Conservation (phyloP, 2,329 filamentous ascomycete species). For the Fusarium staphyleae region DNA sequence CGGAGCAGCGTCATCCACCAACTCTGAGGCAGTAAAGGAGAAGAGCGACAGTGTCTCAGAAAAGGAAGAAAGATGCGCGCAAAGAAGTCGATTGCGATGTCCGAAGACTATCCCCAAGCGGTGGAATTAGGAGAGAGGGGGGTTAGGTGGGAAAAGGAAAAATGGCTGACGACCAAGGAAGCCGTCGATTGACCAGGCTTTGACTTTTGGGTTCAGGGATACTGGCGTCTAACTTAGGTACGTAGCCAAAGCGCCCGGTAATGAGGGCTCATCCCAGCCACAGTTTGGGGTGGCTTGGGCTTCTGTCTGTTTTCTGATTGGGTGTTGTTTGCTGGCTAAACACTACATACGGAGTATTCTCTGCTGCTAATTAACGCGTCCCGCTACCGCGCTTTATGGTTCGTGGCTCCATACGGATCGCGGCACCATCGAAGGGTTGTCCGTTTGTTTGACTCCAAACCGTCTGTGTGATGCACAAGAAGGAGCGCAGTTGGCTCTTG, state of each 20-base stretch:
- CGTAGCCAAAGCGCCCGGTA: constrained; percentile 21
- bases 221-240: constrained; percentile 14
- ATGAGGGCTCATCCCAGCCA: constrained; percentile 32
- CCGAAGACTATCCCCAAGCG: constrained; percentile 29
- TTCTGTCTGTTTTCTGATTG: constrained; percentile 21
- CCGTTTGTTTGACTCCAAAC: constrained; percentile 11
- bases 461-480: background rate
- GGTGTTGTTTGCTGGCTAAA: constrained; percentile 14
- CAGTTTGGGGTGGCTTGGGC: constrained; percentile 28
- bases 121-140: constrained; percentile 26
- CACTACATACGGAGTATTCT: constrained; percentile 21
- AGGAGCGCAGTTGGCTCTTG: no score
- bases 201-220: constrained; percentile 42
- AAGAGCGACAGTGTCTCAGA: constrained; percentile 19
- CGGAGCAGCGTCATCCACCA: constrained; percentile 38
- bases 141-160: constrained; percentile 33
- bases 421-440: constrained; percentile 2
- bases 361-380: constrained; percentile 32
- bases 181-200: constrained; percentile 40
- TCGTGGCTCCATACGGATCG: background rate
- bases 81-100: constrained; percentile 21
- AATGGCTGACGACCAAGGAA: constrained; percentile 37
- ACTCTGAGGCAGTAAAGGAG: constrained; percentile 33
- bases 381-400: constrained; percentile 10
- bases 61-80: constrained; percentile 23